These are phyloP conservation scores for Beta macrorhiza DNA, from an alignment of 179 eudicot genomes.

Conservation along the genomic window DNA sequence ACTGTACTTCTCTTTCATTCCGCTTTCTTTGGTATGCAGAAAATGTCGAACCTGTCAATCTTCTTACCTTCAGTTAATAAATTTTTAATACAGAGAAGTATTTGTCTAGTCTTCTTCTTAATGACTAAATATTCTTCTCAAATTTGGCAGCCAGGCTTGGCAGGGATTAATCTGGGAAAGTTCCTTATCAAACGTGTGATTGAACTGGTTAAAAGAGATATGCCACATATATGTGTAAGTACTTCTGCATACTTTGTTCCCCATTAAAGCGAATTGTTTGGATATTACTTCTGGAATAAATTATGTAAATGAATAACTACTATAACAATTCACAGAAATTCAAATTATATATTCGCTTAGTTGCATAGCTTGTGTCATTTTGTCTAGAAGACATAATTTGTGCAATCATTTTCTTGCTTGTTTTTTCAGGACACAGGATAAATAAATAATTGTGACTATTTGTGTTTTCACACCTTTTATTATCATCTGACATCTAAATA, in stretches of 20 bases:
- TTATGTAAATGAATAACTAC: too few relatives aligned
- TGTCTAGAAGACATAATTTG: background rate
- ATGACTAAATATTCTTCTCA: slow-evolving; percentile 4
- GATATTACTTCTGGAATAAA: background rate
- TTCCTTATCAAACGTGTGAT: slow-evolving; percentile 96
- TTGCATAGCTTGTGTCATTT: background rate
- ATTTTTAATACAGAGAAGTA: background rate
- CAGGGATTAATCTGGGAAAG: slow-evolving; percentile 94
- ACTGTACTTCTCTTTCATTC: background rate
- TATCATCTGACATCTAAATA: background rate
- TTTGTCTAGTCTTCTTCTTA: background rate
- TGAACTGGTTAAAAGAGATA: slow-evolving; percentile 81
- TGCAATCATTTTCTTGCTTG: background rate
- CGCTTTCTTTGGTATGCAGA: background rate
- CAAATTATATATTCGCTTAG: background rate
- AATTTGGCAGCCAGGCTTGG: slow-evolving; percentile 78
- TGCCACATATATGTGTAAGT: slow-evolving; percentile 89
- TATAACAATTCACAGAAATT: background rate
- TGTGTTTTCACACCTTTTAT: background rate
- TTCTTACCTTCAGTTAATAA: background rate
- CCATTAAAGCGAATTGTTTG: background rate
- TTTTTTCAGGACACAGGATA: background rate
- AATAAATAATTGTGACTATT: background rate
- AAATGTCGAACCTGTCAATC: background rate
- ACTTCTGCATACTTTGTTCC: background rate